These are phyloP conservation scores for Nakazawaea anatomiae DNA, from an alignment of 805 yeast species.

Conservation along the genomic window DNA sequence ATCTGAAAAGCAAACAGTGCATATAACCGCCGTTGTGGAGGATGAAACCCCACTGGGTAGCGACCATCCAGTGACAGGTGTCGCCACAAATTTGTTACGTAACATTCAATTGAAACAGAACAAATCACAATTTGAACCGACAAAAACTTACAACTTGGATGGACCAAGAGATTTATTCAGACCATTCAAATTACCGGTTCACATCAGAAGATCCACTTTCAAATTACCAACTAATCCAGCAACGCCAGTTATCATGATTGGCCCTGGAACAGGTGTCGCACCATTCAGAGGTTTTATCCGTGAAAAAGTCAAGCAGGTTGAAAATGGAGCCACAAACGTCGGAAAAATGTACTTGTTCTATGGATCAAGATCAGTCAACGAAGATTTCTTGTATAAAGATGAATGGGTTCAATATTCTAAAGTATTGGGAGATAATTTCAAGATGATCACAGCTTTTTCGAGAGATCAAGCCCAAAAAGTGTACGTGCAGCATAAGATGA, in stretches of 20 bases:
- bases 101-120: slow-evolving; percentile 61
- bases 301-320: slow-evolving; percentile 64
- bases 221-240: slow-evolving; percentile 83
- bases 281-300: slow-evolving; percentile 94
- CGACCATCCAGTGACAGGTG: slow-evolving; percentile 62
- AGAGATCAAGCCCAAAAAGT: slow-evolving; percentile 60
- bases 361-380: slow-evolving; percentile 77
- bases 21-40: slow-evolving; percentile 92
- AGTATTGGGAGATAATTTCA: slow-evolving; percentile 54
- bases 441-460: slow-evolving; percentile 79
- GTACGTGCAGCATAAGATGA: slow-evolving; percentile 80
- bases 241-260: slow-evolving; percentile 85
- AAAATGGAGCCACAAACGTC: slow-evolving; percentile 40
- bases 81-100: slow-evolving; percentile 82
- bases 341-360: slow-evolving; percentile 78
- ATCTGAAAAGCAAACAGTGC: slow-evolving; percentile 67
- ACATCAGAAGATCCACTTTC: slow-evolving; percentile 91
- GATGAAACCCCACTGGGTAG: slow-evolving; percentile 32
- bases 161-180: slow-evolving; percentile 71
- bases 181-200: slow-evolving; percentile 73
- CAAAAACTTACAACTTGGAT: slow-evolving; percentile 59
- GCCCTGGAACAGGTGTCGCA: slow-evolving; percentile 99
- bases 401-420: slow-evolving; percentile 83
- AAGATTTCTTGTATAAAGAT: slow-evolving; percentile 80
- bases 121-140: slow-evolving; percentile 33